These are phyloP conservation scores for Millerozyma acaciae DNA, from an alignment of 805 yeast species.

Conservation along the genomic window DNA sequence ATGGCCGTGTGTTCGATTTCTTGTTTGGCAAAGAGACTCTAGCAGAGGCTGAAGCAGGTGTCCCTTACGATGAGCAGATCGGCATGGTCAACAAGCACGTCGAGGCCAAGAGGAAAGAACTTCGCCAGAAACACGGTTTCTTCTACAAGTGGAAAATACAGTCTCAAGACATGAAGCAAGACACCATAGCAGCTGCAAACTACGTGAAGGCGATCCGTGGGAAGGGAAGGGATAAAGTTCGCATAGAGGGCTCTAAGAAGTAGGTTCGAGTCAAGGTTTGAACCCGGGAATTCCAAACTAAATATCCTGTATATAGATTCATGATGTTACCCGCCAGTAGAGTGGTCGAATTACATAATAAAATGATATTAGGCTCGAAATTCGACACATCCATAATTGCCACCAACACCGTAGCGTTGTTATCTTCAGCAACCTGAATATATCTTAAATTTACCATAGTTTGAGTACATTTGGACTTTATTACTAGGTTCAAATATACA, in stretches of 20 bases:
- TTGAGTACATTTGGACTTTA: no score
- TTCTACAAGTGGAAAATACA: constrained; percentile 55
- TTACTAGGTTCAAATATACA: no score
- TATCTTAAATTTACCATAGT: no score
- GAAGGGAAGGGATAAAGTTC: neutral
- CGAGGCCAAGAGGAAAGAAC: constrained; percentile 45
- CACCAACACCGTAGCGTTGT: no score
- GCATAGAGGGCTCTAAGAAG: constrained; percentile 2
- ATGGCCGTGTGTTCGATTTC: constrained; percentile 79
- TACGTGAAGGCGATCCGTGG: constrained; percentile 13
- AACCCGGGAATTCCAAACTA: no score
- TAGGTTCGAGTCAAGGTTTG: constrained; percentile 1
- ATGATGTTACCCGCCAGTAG: no score
- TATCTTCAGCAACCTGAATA: no score
- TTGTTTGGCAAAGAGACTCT: constrained; percentile 76
- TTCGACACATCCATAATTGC: no score
- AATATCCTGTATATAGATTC: no score
- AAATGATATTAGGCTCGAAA: no score
- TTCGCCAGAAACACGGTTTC: constrained; percentile 53
- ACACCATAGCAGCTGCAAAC: constrained; percentile 19
- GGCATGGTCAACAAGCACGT: constrained; percentile 46
- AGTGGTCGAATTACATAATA: no score
- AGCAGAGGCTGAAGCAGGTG: constrained; percentile 71
- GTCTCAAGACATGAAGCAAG: constrained; percentile 28
- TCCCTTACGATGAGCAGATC: constrained; percentile 57